A percentile compares a stretch with the other conserved stretches of the same genome.
phyloP scores from a whole-genome alignment of 345 rosid species.

The Bruguiera parviflora region DNA sequence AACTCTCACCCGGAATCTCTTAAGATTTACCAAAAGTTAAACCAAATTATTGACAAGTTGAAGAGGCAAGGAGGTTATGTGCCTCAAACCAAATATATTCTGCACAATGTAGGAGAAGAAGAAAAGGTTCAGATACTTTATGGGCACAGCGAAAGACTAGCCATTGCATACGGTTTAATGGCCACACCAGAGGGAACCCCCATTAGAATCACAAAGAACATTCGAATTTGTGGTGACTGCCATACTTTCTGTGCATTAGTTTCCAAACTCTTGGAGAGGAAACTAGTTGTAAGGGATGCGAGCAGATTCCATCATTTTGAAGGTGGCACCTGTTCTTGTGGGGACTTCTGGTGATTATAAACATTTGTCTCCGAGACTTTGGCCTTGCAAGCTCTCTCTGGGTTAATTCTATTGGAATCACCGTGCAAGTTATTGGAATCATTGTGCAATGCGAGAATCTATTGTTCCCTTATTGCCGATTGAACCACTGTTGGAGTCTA shows the following conservation, averaged over 20 bases:
- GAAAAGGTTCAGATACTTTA: constrained; percentile 65
- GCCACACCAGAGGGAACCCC: constrained; percentile 38
- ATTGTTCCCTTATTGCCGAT: background rate
- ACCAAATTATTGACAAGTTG: constrained; percentile 47
- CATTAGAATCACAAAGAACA: constrained; percentile 67
- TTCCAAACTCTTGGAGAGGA: constrained; percentile 47
- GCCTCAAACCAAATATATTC: constrained; percentile 60
- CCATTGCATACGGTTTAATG: constrained; percentile 65
- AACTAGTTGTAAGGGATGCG: constrained; percentile 75
- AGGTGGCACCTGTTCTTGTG: constrained; percentile 78
- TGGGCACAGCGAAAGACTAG: constrained; percentile 82
- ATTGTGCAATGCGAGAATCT: constrained; percentile 1
- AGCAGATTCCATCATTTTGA: constrained; percentile 83
- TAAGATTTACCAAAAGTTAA: constrained; percentile 49
- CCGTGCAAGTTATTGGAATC: constrained; percentile 2
- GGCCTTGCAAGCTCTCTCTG: background rate
- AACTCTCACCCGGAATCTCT: constrained; percentile 64
- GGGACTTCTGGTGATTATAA: constrained; percentile 60
- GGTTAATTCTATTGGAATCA: background rate
- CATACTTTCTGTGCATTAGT: constrained; percentile 77
- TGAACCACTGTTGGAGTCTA: background rate
- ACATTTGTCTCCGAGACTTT: background rate
- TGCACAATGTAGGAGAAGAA: constrained; percentile 59
- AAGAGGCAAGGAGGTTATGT: constrained; percentile 63
- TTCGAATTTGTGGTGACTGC: constrained; percentile 79